Evolutionary conservation across 805 yeast species (phyloP).

Genomic region (Wickerhamiella hasegawae): DNA sequence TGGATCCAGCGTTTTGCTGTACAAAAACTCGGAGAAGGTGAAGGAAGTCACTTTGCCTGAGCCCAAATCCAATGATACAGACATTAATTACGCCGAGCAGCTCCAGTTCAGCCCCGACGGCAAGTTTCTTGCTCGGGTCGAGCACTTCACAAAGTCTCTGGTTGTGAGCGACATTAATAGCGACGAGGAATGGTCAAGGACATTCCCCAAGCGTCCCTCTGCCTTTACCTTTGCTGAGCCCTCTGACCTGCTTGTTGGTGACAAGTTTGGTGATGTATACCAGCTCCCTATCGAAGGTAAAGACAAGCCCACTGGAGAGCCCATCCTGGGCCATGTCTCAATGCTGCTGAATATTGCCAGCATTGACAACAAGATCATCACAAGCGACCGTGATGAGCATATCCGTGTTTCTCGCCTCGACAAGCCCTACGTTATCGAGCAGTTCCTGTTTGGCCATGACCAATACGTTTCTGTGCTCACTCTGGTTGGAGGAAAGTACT

Average conservation of each 20-base stretch:
- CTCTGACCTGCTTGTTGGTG: constrained; percentile 51
- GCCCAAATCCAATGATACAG: constrained; percentile 34
- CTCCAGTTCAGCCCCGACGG: constrained; percentile 39
- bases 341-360: constrained; percentile 65
- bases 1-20: constrained; percentile 1
- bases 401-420: constrained; percentile 74
- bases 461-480: constrained; percentile 59
- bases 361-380: constrained; percentile 38
- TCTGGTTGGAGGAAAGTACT: constrained; percentile 41
- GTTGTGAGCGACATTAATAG: constrained; percentile 35
- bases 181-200: constrained; percentile 47
- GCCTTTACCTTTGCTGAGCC: constrained; percentile 46
- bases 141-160: constrained; percentile 74
- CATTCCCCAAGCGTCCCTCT: constrained; percentile 85
- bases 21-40: neutral
- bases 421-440: constrained; percentile 56
- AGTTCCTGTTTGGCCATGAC: constrained; percentile 74
- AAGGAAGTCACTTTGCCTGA: constrained; percentile 1
- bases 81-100: constrained; percentile 52
- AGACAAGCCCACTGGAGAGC: constrained; percentile 29
- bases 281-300: constrained; percentile 23
- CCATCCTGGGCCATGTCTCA: constrained; percentile 89
- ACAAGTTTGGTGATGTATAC: constrained; percentile 94
- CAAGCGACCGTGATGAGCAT: constrained; percentile 94
- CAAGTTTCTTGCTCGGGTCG: constrained; percentile 43